A percentile compares a stretch with the other conserved stretches of the same genome.
phyloP scores from a whole-genome alignment of 2,329 filamentous ascomycete species.

The Thermochaetoides dissita region DNA sequence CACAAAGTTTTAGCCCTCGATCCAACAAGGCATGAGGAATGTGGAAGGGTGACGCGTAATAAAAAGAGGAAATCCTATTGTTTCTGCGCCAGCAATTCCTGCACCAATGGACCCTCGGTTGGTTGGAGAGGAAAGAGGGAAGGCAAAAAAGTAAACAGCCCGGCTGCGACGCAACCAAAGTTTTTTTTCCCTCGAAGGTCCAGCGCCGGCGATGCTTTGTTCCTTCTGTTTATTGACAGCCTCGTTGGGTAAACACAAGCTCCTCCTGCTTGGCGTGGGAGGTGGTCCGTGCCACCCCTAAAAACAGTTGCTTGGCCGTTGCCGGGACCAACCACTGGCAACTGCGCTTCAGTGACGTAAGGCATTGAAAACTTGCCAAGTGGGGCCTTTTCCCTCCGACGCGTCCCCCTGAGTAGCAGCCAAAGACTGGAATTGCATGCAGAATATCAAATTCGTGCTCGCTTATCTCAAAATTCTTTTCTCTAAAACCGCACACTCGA shows the following conservation, averaged over 20 bases:
- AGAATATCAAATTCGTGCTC: too few relatives aligned
- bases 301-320: constrained; percentile 7
- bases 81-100: too few relatives aligned
- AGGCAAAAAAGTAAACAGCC: constrained; percentile 1
- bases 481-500: too few relatives aligned
- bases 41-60: too few relatives aligned
- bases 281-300: constrained; percentile 11
- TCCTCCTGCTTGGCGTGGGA: neutral
- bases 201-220: neutral
- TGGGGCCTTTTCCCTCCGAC: constrained; percentile 5
- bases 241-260: constrained; percentile 10
- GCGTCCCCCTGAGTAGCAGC: constrained; percentile 5
- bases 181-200: neutral
- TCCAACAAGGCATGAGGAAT: too few relatives aligned
- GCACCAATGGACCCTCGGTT: too few relatives aligned
- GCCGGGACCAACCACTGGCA: neutral
- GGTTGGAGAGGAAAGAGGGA: neutral
- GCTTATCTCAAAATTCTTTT: too few relatives aligned
- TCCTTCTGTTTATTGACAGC: constrained; percentile 13
- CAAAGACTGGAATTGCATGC: too few relatives aligned
- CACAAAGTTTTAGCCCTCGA: too few relatives aligned
- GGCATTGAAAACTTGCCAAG: neutral
- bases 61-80: too few relatives aligned
- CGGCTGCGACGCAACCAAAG: too few relatives aligned
- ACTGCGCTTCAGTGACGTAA: constrained; percentile 9